Base-by-base conservation (phyloP, 2,329 filamentous ascomycete genomes). In the Claviceps sp. region DNA sequence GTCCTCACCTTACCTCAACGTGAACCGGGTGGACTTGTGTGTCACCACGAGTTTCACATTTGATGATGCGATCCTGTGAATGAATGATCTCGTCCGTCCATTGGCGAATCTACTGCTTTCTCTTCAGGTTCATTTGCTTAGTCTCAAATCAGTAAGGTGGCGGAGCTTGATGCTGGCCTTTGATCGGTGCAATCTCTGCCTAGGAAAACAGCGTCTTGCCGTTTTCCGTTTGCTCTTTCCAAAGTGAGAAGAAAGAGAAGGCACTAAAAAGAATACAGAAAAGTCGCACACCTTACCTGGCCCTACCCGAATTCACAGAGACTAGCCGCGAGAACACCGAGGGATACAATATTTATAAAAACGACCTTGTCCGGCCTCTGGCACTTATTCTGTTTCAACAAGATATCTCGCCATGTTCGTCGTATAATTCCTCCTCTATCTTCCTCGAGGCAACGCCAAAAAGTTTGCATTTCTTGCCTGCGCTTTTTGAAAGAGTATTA, bases 191-290 rank as follows among this genome's bases (percentile, higher is more conserved):
- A 40, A 11, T 40, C 20, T 16, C n/a, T 49, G 51, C 41, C 34
- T 42, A 36, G 47, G 26, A 36, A 9, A 26, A 24, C 34, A 9
- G 38, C 22, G 34, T 43, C n/a, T 36, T 38, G 42, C 36, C 22
- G 11, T 16, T 18, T 16, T 30, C 36, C 20, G 47, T 36, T 49
- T 54, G 53, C 53, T 50, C 53, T 44, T 61, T 48, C 52, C 52
- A 50, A 44, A 34, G 44, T 44, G 44, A 48, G 38, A 38, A n/a
- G 30, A 38, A 43, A 24, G 26, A n/a, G 22, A 26, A 26, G 26
- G 1, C n/a, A 26, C 18, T 24, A 22, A 36, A 34, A 18, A 37
- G 2, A 4, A n/a, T 16, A 20, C 13, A 37, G 3, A 4, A 14
- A 22, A 38, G 1, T 20, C 34, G 20, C 45, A 38, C 20, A 51